Conservation (phyloP, 495 filamentous ascomycete species). For the Aspergillus steynii region DNA sequence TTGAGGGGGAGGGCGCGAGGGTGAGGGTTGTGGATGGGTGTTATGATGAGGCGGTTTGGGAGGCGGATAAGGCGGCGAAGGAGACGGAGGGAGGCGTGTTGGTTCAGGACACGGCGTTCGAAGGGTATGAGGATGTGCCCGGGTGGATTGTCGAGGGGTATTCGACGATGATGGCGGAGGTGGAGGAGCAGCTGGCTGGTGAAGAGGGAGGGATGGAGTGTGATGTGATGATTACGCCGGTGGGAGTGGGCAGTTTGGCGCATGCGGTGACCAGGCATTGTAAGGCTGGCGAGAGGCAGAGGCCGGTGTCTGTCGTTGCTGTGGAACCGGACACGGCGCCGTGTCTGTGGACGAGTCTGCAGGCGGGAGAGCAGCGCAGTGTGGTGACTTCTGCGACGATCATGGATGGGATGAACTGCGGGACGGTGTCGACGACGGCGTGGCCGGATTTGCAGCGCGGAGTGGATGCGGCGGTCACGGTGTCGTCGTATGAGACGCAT, state of each 20-base stretch:
- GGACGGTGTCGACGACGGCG: conserved; percentile 60
- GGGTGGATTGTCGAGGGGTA: conserved; percentile 76
- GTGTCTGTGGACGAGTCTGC: conserved; percentile 54
- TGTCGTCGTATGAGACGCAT: conserved; percentile 59
- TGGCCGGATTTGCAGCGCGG: conserved; percentile 58
- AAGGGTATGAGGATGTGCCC: conserved; percentile 62
- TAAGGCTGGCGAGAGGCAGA: conserved; percentile 37
- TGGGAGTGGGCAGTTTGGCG: conserved; percentile 66
- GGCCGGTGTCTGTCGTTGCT: conserved; percentile 45
- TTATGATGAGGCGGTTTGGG: conserved; percentile 61
- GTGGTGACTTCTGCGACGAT: conserved; percentile 56
- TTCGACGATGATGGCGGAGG: conserved; percentile 64
- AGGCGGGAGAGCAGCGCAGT: conserved; percentile 38
- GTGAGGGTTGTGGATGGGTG: conserved; percentile 52
- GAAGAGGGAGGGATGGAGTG: conserved; percentile 28
- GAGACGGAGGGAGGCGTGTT: conserved; percentile 44
- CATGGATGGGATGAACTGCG: conserved; percentile 70
- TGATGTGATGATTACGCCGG: conserved; percentile 54
- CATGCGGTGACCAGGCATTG: conserved; percentile 60
- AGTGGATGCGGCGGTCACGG: conserved; percentile 58
- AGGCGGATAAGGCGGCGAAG: conserved; percentile 38
- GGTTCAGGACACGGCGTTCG: conserved; percentile 65
- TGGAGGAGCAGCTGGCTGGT: conserved; percentile 52
- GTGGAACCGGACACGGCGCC: conserved; percentile 67
- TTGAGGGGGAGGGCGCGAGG: conserved; percentile 57